Percentiles rank a stretch among this genome's conserved stretches.
Evolutionary conservation across 768 basidiomycete genomes (phyloP).

Genomic region (Lactarius hatsudake): DNA sequence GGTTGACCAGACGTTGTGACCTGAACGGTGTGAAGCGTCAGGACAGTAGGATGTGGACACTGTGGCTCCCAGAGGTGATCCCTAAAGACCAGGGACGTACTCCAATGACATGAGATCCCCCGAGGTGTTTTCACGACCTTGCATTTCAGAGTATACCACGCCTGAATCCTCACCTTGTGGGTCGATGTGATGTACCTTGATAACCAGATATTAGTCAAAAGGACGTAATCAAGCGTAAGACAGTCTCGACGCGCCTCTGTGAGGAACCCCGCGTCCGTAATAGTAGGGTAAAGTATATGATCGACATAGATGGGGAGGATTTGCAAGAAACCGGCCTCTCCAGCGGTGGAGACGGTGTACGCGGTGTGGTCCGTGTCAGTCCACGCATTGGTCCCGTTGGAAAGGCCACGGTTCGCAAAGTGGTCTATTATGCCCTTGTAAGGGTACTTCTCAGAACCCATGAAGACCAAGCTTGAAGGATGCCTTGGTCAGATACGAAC

Average conservation of each 20-base stretch:
- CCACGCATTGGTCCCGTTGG: conserved; percentile 94
- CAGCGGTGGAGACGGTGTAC: conserved; percentile 95
- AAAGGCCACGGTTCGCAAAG: conserved; percentile 91
- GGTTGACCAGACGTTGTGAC: conserved; percentile 77
- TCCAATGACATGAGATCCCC: conserved; percentile 85
- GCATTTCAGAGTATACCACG: conserved; percentile 97
- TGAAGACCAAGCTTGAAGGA: conserved; percentile 71
- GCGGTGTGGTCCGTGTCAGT: conserved; percentile 94
- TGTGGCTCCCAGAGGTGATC: background rate
- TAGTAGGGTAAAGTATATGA: conserved; percentile 94
- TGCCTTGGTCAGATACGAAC: conserved; percentile 3
- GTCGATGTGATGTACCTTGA: conserved; percentile 91
- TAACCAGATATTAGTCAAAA: conserved; percentile 10
- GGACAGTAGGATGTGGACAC: conserved; percentile 10
- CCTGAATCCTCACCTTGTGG: conserved; percentile 88
- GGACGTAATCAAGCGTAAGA: background rate
- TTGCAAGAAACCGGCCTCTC: conserved; percentile 87
- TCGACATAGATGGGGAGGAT: conserved; percentile 88
- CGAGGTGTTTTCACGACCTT: conserved; percentile 90
- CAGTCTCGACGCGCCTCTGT: conserved; percentile 43
- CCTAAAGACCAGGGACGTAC: conserved; percentile 42
- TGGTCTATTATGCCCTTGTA: conserved; percentile 96
- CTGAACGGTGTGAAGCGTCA: conserved; percentile 38
- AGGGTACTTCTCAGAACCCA: conserved; percentile 94
- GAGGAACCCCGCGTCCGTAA: conserved; percentile 80